Evolutionary conservation across 495 filamentous ascomycete genomes (phyloP).

Genomic region (Penicillium paxilli): DNA sequence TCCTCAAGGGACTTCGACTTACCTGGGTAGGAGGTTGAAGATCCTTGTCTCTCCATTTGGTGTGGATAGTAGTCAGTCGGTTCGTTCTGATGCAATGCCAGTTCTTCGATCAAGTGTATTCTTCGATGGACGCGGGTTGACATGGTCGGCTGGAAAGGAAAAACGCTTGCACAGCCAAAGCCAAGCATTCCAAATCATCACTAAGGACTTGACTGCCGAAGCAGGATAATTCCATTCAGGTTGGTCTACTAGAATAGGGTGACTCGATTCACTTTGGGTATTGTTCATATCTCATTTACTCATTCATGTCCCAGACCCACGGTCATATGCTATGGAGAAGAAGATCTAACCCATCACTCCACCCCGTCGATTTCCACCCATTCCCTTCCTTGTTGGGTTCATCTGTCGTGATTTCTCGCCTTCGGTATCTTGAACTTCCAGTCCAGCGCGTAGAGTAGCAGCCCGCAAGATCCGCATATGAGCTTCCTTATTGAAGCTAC

Average conservation of each 20-base stretch:
- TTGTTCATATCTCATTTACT: slow-evolving; percentile 24
- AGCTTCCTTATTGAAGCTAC: slow-evolving; percentile 69
- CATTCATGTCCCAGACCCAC: not conserved
- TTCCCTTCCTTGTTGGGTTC: not conserved
- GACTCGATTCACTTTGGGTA: slow-evolving; percentile 12
- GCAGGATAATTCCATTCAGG: not conserved
- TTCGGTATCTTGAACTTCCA: slow-evolving; percentile 59
- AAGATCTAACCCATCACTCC: not conserved
- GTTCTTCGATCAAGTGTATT: too few species aligned
- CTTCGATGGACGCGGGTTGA: too few species aligned
- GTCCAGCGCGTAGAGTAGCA: slow-evolving; percentile 68
- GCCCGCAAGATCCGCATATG: slow-evolving; percentile 74
- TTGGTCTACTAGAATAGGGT: not conserved
- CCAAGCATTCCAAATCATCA: too few species aligned
- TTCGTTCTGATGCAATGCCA: too few species aligned
- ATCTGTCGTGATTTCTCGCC: not conserved
- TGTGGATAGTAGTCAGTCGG: too few species aligned
- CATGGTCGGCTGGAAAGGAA: too few species aligned
- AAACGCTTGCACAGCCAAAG: too few species aligned
- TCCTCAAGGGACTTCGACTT: not conserved
- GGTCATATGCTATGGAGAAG: too few species aligned
- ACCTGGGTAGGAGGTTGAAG: too few species aligned
- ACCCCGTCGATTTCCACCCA: slow-evolving; percentile 1
- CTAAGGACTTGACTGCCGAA: too few species aligned
- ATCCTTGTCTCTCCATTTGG: too few species aligned